Evolutionary conservation across 2,329 filamentous ascomycete genomes (phyloP).

Genomic region (Phyllosticta citribraziliensis): DNA sequence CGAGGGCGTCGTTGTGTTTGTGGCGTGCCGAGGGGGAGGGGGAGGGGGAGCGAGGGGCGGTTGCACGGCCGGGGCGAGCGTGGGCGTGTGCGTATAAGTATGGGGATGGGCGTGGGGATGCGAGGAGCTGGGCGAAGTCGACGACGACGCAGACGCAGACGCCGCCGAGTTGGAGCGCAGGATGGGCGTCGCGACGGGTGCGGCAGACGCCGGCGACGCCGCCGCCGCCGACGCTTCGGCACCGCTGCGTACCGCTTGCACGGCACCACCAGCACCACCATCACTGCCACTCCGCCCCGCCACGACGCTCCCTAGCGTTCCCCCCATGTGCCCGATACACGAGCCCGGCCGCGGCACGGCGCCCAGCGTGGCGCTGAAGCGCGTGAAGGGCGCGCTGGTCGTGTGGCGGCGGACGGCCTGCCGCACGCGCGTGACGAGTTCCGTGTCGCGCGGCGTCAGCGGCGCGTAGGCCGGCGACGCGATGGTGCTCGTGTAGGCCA

Average conservation of each 20-base stretch:
- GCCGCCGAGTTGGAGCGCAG: not conserved
- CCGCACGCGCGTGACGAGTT: not conserved
- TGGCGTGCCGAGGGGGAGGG: not conserved
- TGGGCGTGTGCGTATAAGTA: not conserved
- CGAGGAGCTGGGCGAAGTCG: not conserved
- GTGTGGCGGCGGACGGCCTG: constrained; percentile 3
- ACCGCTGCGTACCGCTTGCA: not conserved
- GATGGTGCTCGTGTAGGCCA: not conserved
- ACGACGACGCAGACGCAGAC: not conserved
- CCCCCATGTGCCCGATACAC: not conserved
- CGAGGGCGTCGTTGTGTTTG: not conserved
- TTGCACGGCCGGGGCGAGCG: not conserved
- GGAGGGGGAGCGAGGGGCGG: not conserved
- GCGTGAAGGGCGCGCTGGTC: not conserved
- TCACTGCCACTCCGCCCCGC: no score
- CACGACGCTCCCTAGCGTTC: not conserved
- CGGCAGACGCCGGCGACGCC: not conserved
- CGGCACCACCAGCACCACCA: no score
- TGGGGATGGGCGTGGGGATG: not conserved
- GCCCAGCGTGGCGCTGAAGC: not conserved
- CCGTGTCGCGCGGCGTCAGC: constrained; percentile 1
- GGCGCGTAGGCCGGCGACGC: not conserved
- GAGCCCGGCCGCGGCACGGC: not conserved
- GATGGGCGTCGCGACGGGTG: not conserved
- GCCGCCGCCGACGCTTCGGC: not conserved